Base-by-base conservation (phyloP, 345 rosid genomes). In the Orychophragmus violaceus region DNA sequence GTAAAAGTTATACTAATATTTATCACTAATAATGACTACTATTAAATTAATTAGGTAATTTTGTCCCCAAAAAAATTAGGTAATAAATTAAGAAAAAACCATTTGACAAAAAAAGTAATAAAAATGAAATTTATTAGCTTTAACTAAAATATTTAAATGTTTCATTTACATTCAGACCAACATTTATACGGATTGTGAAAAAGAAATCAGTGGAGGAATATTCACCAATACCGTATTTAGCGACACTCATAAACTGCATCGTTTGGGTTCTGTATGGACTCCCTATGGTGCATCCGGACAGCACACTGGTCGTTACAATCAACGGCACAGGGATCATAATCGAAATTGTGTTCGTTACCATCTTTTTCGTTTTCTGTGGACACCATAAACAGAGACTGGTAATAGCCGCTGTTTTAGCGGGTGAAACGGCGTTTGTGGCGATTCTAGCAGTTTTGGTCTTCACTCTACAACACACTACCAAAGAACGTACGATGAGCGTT, bases 231-330 rank as follows among this genome's bases (percentile, higher is more conserved):
- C 98, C 98, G 13, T 93, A 93, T 71, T 64, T 93, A 2, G 94
- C 91, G n/a, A 82, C 96, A 24, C 66, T 89, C 10, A 74, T 84
- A 62, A 93, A 93, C 80, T 90, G 97, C 78, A 28, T 83, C 83
- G 74, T 83, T 11, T 93, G 98, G 98, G 83, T 86, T 7, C 53
- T 93, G 52, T 93, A 87, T 13, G 98, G 98, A 0, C 82, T 90
- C 5, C 98, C 98, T 3, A 36, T 71, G 70, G 94, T 93, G 45
- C 88, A 77, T 70, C 90, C 97, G 0, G 3, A 90, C 56, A 90
- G 87, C 79, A 66, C 57, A 22, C 68, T 90, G 69, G 91, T 93
- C 25, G 2, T 83, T 12, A 93, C 96, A 76, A 90, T 90, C 28
- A 93, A 90, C 30, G 91, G 84, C 1, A 1, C 88, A 0, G 98